A percentile compares a stretch with the other conserved stretches of the same genome.
These are phyloP conservation scores for Thamnidium elegans DNA, from an alignment of 192 early-diverging fungal genomes.

Conservation along the genomic window DNA sequence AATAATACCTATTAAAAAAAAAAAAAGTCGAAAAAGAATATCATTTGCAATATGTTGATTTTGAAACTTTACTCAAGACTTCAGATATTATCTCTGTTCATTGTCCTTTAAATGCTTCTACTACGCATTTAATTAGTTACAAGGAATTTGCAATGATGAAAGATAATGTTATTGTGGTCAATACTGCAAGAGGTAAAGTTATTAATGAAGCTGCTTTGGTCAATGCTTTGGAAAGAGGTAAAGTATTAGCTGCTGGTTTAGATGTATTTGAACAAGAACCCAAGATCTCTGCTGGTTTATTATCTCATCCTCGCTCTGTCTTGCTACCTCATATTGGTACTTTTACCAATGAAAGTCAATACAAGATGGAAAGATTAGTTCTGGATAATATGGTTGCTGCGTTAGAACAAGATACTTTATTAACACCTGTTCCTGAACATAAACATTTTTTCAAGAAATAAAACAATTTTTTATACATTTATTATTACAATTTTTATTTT, in stretches of 20 bases:
- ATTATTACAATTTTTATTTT: constrained; percentile 1
- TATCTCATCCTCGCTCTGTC: constrained; percentile 41
- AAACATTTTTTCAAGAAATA: constrained; percentile 19
- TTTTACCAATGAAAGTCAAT: constrained; percentile 36
- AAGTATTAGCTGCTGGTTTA: constrained; percentile 35
- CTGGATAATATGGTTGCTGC: constrained; percentile 40
- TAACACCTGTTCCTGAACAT: constrained; percentile 43
- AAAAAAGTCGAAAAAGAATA: constrained; percentile 48
- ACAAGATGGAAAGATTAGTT: constrained; percentile 45
- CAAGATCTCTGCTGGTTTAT: constrained; percentile 40
- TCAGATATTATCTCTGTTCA: constrained; percentile 50
- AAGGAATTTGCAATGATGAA: constrained; percentile 51
- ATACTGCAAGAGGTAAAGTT: constrained; percentile 47
- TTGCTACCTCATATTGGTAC: constrained; percentile 53
- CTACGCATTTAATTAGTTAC: constrained; percentile 39
- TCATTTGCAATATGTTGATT: constrained; percentile 43
- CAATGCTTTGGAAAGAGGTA: constrained; percentile 46
- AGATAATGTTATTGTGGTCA: constrained; percentile 46
- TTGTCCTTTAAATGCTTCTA: constrained; percentile 41
- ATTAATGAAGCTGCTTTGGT: constrained; percentile 51
- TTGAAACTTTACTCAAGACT: constrained; percentile 47
- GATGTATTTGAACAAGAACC: constrained; percentile 43
- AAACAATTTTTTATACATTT: neutral
- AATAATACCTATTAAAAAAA: too few relatives aligned
- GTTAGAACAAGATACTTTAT: constrained; percentile 21